Evolutionary conservation across 2,329 filamentous ascomycete species (phyloP).

Genomic region (Pestalotiopsis fici): DNA sequence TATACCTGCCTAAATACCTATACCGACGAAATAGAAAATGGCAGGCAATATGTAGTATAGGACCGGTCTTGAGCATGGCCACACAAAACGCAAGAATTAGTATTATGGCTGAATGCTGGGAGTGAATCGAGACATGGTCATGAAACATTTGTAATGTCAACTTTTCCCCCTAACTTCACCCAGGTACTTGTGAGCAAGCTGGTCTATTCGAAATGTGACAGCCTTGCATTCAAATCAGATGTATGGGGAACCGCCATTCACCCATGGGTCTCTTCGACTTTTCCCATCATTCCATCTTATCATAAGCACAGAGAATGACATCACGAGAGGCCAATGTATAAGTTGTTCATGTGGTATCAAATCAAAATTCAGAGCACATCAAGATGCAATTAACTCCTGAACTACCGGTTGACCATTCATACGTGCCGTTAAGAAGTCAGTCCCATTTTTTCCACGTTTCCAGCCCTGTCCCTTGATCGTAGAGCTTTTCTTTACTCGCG

Average conservation of each 20-base stretch:
- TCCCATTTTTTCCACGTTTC: constrained; percentile 19
- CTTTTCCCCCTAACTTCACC: too few species aligned
- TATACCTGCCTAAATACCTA: too few species aligned
- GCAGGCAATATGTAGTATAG: too few species aligned
- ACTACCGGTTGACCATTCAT: constrained; percentile 30
- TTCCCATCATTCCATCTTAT: too few species aligned
- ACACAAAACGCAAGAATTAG: too few species aligned
- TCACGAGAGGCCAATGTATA: not conserved
- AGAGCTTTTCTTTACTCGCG: constrained; percentile 43
- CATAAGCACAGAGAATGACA: not conserved
- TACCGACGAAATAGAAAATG: too few species aligned
- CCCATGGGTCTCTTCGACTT: too few species aligned
- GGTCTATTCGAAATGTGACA: not conserved
- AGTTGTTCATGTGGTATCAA: constrained; percentile 6
- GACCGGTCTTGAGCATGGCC: too few species aligned
- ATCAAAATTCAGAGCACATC: constrained; percentile 8
- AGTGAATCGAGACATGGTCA: too few species aligned
- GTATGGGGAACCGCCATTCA: too few species aligned
- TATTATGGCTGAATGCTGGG: not conserved
- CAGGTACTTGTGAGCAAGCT: too few species aligned
- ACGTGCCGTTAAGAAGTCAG: constrained; percentile 23
- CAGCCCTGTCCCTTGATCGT: constrained; percentile 5
- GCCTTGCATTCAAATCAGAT: not conserved
- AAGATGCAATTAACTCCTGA: constrained; percentile 17
- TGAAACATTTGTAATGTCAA: too few species aligned